phyloP scores from a whole-genome alignment of 1,284 basidiomycete genomes.

The Ceratobasidium sp. region DNA sequence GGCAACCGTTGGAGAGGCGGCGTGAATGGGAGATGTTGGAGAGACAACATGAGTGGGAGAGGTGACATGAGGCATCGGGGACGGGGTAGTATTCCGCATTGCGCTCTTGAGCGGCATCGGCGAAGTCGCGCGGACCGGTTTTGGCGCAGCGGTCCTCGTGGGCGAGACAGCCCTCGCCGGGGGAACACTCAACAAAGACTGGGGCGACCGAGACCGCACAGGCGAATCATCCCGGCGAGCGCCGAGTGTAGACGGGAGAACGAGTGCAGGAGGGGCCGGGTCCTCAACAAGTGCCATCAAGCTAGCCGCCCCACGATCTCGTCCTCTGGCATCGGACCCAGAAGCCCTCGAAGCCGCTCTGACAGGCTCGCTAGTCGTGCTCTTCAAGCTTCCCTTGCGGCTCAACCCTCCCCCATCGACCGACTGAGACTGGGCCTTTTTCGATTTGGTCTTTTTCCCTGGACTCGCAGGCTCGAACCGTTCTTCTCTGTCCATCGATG shows the following conservation, averaged over 20 bases:
- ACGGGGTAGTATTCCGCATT: slow-evolving; percentile 60
- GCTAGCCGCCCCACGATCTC: not conserved
- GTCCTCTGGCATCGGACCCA: not conserved
- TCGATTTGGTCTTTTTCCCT: slow-evolving; percentile 11
- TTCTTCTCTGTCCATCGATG: slow-evolving; percentile 32
- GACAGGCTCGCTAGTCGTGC: slow-evolving; percentile 41
- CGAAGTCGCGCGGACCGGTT: slow-evolving; percentile 48
- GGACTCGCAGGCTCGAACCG: slow-evolving; percentile 25
- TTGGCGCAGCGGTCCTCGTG: slow-evolving; percentile 40
- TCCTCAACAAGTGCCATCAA: slow-evolving; percentile 39
- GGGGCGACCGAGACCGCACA: slow-evolving; percentile 12
- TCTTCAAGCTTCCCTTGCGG: slow-evolving; percentile 44
- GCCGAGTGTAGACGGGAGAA: slow-evolving; percentile 9
- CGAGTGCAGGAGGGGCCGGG: not conserved
- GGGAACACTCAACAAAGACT: slow-evolving; percentile 41
- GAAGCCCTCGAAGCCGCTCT: not conserved
- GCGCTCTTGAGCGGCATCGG: slow-evolving; percentile 72
- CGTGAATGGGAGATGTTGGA: too few relatives aligned
- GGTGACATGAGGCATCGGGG: slow-evolving; percentile 31
- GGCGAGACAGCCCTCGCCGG: slow-evolving; percentile 46
- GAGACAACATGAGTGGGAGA: not conserved
- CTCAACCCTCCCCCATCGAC: slow-evolving; percentile 41
- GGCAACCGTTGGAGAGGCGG: too few relatives aligned
- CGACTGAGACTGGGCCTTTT: slow-evolving; percentile 17
- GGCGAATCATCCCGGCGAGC: slow-evolving; percentile 5